Conservation (phyloP, 2,329 filamentous ascomycete genomes). For the Fusarium musae region DNA sequence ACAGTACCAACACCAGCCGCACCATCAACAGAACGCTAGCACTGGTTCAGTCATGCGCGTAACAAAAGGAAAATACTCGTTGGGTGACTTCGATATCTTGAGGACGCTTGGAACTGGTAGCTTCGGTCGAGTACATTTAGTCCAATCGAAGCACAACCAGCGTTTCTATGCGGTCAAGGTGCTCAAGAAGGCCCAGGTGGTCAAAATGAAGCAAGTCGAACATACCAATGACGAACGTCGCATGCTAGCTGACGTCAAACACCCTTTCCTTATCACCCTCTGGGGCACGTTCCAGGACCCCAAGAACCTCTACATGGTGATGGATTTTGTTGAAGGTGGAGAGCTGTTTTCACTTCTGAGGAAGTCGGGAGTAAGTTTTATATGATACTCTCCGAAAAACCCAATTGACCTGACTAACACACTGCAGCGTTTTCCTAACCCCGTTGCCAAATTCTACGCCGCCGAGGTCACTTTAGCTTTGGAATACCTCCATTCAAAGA, state of each 20-base stretch:
- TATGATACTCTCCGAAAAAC: background rate
- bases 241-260: constrained; percentile 97
- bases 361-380: constrained; percentile 81
- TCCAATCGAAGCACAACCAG: constrained; percentile 98
- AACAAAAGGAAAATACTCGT: constrained; percentile 97
- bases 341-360: constrained; percentile 95
- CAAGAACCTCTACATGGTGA: constrained; percentile 99
- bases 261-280: constrained; percentile 95
- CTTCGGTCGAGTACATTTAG: constrained; percentile 95
- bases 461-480: constrained; percentile 95
- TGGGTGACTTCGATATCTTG: constrained; percentile 88
- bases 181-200: constrained; percentile 96
- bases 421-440: constrained; percentile 91
- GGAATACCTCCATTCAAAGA: constrained; percentile 92
- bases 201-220: constrained; percentile 99
- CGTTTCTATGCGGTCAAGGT: constrained; percentile 99
- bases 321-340: constrained; percentile 99
- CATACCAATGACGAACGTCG: constrained; percentile 97
- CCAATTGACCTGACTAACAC: constrained; percentile 12
- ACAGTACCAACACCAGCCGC: constrained; percentile 45
- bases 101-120: constrained; percentile 95
- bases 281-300: constrained; percentile 99
- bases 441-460: constrained; percentile 98
- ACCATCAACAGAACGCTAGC: constrained; percentile 49
- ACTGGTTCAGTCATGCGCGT: constrained; percentile 63